A percentile compares a stretch with the other conserved stretches of the same genome.
phyloP scores from a whole-genome alignment of 169 alveolate species.

The Eimeria acervulina region DNA sequence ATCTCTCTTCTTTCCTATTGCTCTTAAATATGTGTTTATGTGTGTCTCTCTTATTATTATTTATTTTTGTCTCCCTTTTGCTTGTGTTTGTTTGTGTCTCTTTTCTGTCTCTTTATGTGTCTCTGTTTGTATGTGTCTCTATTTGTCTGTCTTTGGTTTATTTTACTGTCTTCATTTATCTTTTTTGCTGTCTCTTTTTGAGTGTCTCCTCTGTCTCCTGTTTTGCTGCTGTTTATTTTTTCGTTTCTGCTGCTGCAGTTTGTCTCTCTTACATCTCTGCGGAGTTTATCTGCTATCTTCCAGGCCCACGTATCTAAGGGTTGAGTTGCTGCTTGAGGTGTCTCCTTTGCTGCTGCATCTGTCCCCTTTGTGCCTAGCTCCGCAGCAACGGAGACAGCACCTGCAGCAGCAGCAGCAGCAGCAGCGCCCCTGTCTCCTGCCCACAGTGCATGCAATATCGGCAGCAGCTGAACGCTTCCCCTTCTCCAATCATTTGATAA shows the following conservation, averaged over 20 bases:
- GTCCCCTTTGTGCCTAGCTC: background rate
- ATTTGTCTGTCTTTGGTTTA: too few relatives aligned
- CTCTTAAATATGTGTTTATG: too few relatives aligned
- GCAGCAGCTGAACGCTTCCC: background rate
- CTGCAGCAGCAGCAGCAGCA: slow-evolving; percentile 63
- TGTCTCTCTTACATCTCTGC: slow-evolving; percentile 38
- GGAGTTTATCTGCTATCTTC: background rate
- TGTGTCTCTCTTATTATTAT: too few relatives aligned
- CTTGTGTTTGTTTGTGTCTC: too few relatives aligned
- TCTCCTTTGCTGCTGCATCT: background rate
- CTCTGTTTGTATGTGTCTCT: too few relatives aligned
- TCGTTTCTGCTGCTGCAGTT: background rate
- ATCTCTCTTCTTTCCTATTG: too few relatives aligned
- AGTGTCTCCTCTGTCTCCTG: background rate
- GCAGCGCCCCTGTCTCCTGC: slow-evolving; percentile 70
- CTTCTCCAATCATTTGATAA: background rate
- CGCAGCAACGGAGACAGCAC: slow-evolving; percentile 6
- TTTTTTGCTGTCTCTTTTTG: too few relatives aligned
- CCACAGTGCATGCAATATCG: slow-evolving; percentile 61
- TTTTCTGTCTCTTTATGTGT: too few relatives aligned
- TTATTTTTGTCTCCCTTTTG: too few relatives aligned
- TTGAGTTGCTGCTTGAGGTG: background rate
- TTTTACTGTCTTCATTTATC: too few relatives aligned
- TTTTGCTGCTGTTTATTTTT: background rate
- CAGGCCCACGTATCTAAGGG: slow-evolving; percentile 26